These are phyloP conservation scores for Coniochaeta sp. DNA, from an alignment of 2,329 filamentous ascomycete genomes.

Conservation along the genomic window DNA sequence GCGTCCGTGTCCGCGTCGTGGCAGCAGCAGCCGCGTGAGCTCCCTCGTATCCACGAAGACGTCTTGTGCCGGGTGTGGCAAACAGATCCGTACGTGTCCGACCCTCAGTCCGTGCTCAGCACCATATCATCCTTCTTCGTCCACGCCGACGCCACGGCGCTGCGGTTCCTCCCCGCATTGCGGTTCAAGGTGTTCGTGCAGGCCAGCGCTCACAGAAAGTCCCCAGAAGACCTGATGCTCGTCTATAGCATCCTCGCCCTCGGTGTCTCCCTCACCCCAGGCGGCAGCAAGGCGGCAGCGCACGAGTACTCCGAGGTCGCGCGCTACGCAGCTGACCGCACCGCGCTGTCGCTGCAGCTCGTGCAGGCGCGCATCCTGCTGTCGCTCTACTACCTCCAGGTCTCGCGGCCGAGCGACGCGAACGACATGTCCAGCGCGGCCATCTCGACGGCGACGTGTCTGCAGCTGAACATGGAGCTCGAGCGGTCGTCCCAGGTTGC, in stretches of 20 bases:
- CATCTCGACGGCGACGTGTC: conserved; percentile 48
- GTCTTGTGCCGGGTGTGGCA: conserved; percentile 42
- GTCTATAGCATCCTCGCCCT: conserved; percentile 36
- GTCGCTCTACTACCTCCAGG: conserved; percentile 58
- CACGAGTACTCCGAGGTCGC: conserved; percentile 43
- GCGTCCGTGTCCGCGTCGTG: conserved; percentile 20
- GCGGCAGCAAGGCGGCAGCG: conserved; percentile 27
- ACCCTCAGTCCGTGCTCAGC: conserved; percentile 30
- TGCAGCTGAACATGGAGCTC: conserved; percentile 59
- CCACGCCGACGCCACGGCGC: conserved; percentile 32
- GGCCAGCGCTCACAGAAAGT: conserved; percentile 25
- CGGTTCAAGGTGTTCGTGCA: conserved; percentile 30
- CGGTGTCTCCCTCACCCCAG: conserved; percentile 31
- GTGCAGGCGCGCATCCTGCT: conserved; percentile 63
- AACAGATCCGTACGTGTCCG: conserved; percentile 39
- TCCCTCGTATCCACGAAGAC: conserved; percentile 42
- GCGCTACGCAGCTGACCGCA: conserved; percentile 44
- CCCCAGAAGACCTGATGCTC: conserved; percentile 37
- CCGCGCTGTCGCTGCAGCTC: conserved; percentile 51
- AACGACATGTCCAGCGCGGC: conserved; percentile 60
- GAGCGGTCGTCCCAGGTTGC: conserved; percentile 30
- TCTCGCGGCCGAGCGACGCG: conserved; percentile 50
- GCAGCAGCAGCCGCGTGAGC: conserved; percentile 23
- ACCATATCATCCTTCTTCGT: conserved; percentile 34
- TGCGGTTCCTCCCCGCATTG: conserved; percentile 34